Evolutionary conservation across 2,329 filamentous ascomycete species (phyloP), one percentile per base, ranked within the genome.

Genomic region (Lachnellula subtilissima): DNA sequence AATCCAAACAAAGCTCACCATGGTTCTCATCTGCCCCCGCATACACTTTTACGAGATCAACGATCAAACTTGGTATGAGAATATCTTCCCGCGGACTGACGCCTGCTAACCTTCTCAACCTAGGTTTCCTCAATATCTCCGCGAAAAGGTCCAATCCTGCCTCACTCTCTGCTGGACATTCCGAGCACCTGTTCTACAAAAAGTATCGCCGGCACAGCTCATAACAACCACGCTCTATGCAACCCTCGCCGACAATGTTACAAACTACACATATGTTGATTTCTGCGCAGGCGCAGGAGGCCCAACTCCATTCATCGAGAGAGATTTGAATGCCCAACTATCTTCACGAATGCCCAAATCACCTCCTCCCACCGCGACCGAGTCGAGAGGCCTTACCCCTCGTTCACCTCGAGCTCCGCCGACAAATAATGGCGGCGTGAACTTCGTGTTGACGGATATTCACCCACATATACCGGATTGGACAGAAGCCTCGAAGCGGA

Each of bases 241-340:
- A 22, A 73, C 79, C 43, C 76, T 87, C 14, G 75, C 76, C 37
- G 57, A 66, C 5, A 66, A 73, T 25, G 73, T 82, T 1, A 72
- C 75, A 17, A 70, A 74, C 2, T 84, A 87, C 70, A 83, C 80
- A 17, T 84, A 88, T 63, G 79, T 91, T 59, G 88, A 92, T 73
- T 89, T 91, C 71, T 90, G 87, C 69, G 85, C 87, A 2, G 88
- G 88, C 51, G 85, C 80, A 14, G 88, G 88, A 42, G 88, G 88
- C 0, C 86, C 86, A 0, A 89, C 84, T 1, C 85, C 85, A 0
- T 75, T 73, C 40, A 83, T 89, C 50, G 85, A 87, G 69, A 74
- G 72, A 11, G 73, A 78, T 43, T 67, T 89, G 59, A 88, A 88
- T 69, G 59, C 66, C 48, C 69, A 72, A 61, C 67, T 76, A 36